These are phyloP conservation scores for Plantago elongata DNA, from an alignment of 257 asterid species.

Conservation along the genomic window DNA sequence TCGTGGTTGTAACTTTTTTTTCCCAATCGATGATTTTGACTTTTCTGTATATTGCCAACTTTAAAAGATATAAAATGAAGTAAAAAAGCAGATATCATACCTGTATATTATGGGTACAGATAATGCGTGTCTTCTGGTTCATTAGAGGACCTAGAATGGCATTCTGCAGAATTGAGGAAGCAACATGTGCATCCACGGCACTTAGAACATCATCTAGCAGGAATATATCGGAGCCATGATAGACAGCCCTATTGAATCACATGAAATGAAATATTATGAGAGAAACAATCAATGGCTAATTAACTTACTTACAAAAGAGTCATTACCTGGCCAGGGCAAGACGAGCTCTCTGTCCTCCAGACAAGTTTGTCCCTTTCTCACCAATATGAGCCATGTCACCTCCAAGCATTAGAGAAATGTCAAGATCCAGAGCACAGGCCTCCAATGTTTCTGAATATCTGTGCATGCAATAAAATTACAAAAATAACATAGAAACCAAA, in stretches of 20 bases:
- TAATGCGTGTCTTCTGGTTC: constrained; percentile 69
- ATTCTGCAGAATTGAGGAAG: constrained; percentile 57
- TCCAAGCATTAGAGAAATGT: constrained; percentile 79
- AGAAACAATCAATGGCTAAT: constrained; percentile 3
- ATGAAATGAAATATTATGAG: constrained; percentile 16
- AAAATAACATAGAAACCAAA: not conserved
- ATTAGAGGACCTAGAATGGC: constrained; percentile 76
- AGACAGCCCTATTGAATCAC: constrained; percentile 64
- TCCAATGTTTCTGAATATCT: constrained; percentile 68
- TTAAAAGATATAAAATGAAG: not conserved
- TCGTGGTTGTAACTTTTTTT: not conserved
- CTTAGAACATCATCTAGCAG: constrained; percentile 93
- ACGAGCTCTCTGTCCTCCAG: constrained; percentile 95
- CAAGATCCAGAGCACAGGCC: constrained; percentile 67
- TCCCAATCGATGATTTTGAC: not conserved
- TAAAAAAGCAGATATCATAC: constrained; percentile 24
- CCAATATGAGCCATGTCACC: constrained; percentile 88
- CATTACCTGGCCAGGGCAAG: constrained; percentile 85
- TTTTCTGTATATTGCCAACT: constrained; percentile 1
- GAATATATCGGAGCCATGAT: constrained; percentile 56
- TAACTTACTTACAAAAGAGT: constrained; percentile 16
- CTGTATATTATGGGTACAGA: constrained; percentile 93
- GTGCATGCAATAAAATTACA: constrained; percentile 20
- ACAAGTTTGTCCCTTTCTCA: constrained; percentile 82
- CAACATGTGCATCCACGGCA: constrained; percentile 98